These are phyloP conservation scores for Pleurostoma richardsiae DNA, from an alignment of 2,329 filamentous ascomycete species.

Conservation along the genomic window DNA sequence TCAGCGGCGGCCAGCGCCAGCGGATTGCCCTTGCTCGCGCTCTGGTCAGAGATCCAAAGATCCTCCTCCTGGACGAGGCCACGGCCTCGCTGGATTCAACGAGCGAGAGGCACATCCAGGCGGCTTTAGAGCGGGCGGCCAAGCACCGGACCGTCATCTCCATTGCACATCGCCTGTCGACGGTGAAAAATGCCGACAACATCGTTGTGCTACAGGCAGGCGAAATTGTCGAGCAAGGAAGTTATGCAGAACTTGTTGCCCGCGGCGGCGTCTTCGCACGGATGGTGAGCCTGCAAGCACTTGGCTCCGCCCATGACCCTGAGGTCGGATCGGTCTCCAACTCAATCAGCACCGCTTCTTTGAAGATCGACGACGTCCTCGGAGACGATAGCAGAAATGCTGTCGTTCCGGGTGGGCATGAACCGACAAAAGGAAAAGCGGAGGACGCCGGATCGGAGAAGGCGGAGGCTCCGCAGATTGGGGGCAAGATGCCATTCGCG, in stretches of 20 bases:
- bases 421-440: neutral
- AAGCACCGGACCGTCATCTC: constrained; percentile 50
- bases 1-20: constrained; percentile 41
- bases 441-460: neutral
- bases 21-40: constrained; percentile 35
- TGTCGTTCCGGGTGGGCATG: neutral
- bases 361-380: neutral
- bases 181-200: constrained; percentile 50
- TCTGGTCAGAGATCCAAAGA: constrained; percentile 31
- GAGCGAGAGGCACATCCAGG: constrained; percentile 32
- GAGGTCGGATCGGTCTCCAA: constrained; percentile 8
- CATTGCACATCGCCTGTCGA: constrained; percentile 53
- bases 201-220: constrained; percentile 56
- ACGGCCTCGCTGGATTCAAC: constrained; percentile 37
- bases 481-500: neutral
- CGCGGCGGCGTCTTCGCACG: constrained; percentile 6
- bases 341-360: neutral
- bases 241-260: constrained; percentile 46
- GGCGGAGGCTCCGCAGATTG: neutral
- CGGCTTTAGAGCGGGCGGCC: constrained; percentile 29
- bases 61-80: constrained; percentile 39
- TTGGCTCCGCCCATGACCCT: constrained; percentile 37
- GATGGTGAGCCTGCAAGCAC: constrained; percentile 21
- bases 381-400: neutral
- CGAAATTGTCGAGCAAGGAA: constrained; percentile 50